Base-by-base conservation (phyloP, 2,329 filamentous ascomycete species). In the Pseudogymnoascus sp. region DNA sequence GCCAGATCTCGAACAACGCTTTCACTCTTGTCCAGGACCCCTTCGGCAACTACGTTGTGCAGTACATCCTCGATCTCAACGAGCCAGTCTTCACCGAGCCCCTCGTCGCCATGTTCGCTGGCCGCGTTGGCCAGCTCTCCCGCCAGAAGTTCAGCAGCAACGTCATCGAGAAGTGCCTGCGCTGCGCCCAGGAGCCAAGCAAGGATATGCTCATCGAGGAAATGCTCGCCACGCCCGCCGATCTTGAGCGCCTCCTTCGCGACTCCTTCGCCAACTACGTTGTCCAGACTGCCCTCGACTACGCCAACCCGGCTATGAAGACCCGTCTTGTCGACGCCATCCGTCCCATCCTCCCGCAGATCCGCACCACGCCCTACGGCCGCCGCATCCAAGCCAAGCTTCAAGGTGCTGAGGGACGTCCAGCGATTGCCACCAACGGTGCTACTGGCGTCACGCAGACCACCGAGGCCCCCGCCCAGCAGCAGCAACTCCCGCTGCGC, bases 71-170 rank as follows among this genome's bases (percentile, higher is more conserved):
- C 69, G 95, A 97, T 74, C 83, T 97, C 63, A 92, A 92, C 68
- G 92, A 99, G 73, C 82, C 88, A 11, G 81, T 81, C 69, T 97
- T 96, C 77, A 97, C 93, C 1, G 89, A 95, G 71, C 93, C 93
- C 3, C 82, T 99, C 42, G 95, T 96, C 66, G 80, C 83, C 62
- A 88, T 87, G 72, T 97, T 99, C 79, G 79, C 83, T 63, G 88
- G 88, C 70, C 82, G 82, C 80, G 90, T 85, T 79, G 89, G 74
- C 72, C 83, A 76, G 76, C 83, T 83, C 15, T 97, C 95, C 5
- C 93, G 92, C 74, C 95, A 99, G 80, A 99, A 99, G 78, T 99
- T 99, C 80, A 97, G 92, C 78, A 97, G 95, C 72, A 99, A 99
- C 71, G 95, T 99, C 64, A 93, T 99, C 67, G 95, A 99, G 80